A percentile compares a stretch with the other conserved stretches of the same genome.
These are phyloP conservation scores for Xylaria sp. DNA, from an alignment of 2,329 filamentous ascomycete species.

Conservation along the genomic window DNA sequence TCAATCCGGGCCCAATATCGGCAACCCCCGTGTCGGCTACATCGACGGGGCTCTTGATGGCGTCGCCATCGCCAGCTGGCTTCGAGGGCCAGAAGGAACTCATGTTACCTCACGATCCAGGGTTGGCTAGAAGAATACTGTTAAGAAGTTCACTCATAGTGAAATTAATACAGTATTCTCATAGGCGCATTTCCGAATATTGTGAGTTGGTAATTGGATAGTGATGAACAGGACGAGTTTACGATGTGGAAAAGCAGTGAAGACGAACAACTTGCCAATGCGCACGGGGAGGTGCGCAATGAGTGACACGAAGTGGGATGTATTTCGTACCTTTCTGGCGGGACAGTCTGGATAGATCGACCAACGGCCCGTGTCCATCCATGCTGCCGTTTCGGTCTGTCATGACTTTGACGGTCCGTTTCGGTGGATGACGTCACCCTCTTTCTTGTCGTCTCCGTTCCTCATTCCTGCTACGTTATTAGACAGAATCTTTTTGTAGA, in stretches of 20 bases:
- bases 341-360: background rate
- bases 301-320: background rate
- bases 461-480: too few relatives aligned
- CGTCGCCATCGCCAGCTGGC: conserved; percentile 33
- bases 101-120: conserved; percentile 35
- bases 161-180: conserved; percentile 7
- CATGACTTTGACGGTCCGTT: too few relatives aligned
- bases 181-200: conserved; percentile 1
- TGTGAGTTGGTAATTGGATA: background rate
- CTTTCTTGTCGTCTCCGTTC: too few relatives aligned
- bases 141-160: conserved; percentile 25
- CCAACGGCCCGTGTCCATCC: background rate
- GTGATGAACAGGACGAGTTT: too few relatives aligned
- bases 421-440: too few relatives aligned
- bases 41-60: conserved; percentile 26
- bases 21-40: conserved; percentile 32
- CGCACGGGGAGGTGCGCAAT: background rate
- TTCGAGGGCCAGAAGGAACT: conserved; percentile 41
- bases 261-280: background rate
- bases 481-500: too few relatives aligned
- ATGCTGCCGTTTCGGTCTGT: background rate
- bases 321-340: background rate
- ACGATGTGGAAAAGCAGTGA: background rate
- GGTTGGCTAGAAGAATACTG: conserved; percentile 19
- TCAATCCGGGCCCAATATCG: conserved; percentile 24